Evolutionary conservation across 2,329 filamentous ascomycete species (phyloP).

Genomic region (Monosporascus ibericus): DNA sequence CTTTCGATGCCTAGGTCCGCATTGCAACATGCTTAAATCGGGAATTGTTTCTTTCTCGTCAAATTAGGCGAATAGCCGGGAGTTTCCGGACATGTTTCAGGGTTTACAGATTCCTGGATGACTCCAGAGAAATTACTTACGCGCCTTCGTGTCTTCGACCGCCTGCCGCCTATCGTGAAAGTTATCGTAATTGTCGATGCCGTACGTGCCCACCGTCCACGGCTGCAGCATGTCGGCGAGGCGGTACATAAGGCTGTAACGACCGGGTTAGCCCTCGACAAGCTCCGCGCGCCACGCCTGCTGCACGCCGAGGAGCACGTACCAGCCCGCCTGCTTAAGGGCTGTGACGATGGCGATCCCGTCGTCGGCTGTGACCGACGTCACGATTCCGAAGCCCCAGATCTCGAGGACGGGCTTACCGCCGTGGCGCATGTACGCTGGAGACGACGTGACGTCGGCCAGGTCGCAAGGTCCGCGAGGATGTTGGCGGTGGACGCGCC

Average conservation of each 20-base stretch:
- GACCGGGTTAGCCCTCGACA: constrained; percentile 13
- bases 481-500: constrained; percentile 13
- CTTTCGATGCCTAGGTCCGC: constrained; percentile 16
- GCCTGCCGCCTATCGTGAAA: constrained; percentile 18
- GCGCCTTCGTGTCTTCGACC: constrained; percentile 13
- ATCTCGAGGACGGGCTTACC: constrained; percentile 21
- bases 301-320: constrained; percentile 20
- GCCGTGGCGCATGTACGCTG: constrained; percentile 20
- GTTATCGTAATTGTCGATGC: constrained; percentile 11
- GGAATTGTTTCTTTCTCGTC: too few relatives aligned
- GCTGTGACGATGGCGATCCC: constrained; percentile 16
- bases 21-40: neutral
- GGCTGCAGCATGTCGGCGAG: constrained; percentile 22
- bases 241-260: constrained; percentile 16
- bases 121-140: too few relatives aligned
- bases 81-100: too few relatives aligned
- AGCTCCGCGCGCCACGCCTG: constrained; percentile 22
- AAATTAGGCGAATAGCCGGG: too few relatives aligned
- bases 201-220: constrained; percentile 21
- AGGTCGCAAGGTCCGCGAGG: constrained; percentile 16
- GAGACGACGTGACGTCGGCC: constrained; percentile 13
- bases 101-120: too few relatives aligned
- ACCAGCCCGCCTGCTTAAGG: constrained; percentile 18
- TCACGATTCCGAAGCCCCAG: constrained; percentile 20
- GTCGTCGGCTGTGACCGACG: constrained; percentile 14